A percentile compares a stretch with the other conserved stretches of the same genome.
phyloP scores from a whole-genome alignment of 2,329 filamentous ascomycete species.

The Fusarium sp. region DNA sequence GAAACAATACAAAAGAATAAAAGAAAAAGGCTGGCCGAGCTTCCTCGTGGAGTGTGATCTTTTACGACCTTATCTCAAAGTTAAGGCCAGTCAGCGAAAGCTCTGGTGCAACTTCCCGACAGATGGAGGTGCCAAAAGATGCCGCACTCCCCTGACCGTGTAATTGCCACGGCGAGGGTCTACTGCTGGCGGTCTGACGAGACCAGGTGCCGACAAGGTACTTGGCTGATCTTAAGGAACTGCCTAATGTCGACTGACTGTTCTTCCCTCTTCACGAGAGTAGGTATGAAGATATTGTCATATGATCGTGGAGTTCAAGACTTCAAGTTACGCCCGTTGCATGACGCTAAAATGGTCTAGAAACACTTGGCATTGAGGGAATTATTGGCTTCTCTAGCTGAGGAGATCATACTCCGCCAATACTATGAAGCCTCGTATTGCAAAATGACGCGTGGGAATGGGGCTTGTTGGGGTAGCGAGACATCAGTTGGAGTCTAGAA shows the following conservation, averaged over 20 bases:
- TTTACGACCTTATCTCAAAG: rapidly evolving
- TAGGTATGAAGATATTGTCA: background rate
- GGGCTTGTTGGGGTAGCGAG: background rate
- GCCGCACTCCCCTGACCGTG: background rate
- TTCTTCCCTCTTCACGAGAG: no score
- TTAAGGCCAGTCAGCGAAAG: background rate
- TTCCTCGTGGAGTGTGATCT: background rate
- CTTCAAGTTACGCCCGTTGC: background rate
- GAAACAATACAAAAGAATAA: background rate
- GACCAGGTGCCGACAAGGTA: background rate
- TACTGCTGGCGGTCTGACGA: background rate
- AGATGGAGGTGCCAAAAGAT: background rate
- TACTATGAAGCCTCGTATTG: background rate
- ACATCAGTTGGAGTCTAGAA: background rate
- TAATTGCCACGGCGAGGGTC: background rate
- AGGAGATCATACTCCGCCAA: background rate
- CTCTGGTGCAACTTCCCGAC: no score
- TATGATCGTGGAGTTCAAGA: rapidly evolving
- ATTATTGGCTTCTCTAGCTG: background rate
- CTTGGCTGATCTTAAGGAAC: no score
- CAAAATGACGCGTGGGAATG: background rate
- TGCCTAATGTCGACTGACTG: background rate
- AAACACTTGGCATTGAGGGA: background rate
- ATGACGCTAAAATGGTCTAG: background rate
- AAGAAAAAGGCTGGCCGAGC: background rate